Evolutionary conservation across 805 yeast genomes (phyloP), one percentile per base, ranked within the genome.

Genomic region (Monosporozyma aquatica): DNA sequence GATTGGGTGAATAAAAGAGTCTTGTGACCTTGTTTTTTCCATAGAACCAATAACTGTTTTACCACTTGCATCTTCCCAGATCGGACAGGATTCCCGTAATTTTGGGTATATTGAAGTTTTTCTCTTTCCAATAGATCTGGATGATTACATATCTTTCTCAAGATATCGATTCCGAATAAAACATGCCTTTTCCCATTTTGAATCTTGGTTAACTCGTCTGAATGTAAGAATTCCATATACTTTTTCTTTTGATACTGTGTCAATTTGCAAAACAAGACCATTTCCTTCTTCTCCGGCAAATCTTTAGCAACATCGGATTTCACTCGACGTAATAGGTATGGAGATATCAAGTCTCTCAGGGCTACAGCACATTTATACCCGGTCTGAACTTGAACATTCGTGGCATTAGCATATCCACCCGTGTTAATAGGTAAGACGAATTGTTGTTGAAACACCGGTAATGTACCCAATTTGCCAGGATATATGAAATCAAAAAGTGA

Each of bases 391-490:
- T 92, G 97, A 3, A 92, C 76, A 58, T 92, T 92, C 1, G 94
- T 79, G 0, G 98, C 97, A 66, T 90, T 92, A 1, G 98, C 95
- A 64, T 92, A 92, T 0, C 98, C 98, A n/a, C 98, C 98, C 58
- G 85, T 72, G 55, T 87, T 90, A 36, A 92, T 92, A 0, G 98
- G 98, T 5, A 80, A 70, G 2, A 95, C 82, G 60, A 92, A 92
- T 59, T 92, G 96, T 41, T 75, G 82, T 61, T 89, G 95, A 54
- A 92, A 92, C 0, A 92, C 90, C 0, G 98, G 98, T 20, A 92
- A 66, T 0, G 98, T 92, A 0, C 98, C 98, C 18, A 92, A 65
- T 47, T 95, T 69, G 0, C 98, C 98, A 0, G 98, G 98, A 55
- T 82, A 89, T 2, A 89, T 82, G 64, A 92, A 92, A 55, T 92